Conservation (phyloP, 2,329 filamentous ascomycete species). For the Penicillium sp. region DNA sequence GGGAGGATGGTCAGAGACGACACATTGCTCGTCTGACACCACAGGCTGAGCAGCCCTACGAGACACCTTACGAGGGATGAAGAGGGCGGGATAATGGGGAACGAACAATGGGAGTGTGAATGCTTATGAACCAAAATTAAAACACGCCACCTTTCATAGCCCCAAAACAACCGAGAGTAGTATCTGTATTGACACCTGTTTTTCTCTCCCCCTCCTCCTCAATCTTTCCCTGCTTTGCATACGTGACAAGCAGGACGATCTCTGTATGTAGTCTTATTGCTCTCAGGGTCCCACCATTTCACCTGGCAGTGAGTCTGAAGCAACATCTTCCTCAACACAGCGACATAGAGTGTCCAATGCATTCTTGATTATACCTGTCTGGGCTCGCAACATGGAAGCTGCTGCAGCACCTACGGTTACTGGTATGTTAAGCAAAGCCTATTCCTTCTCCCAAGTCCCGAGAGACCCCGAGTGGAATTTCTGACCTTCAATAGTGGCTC, state of each 20-base stretch:
- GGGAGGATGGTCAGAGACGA: constrained; percentile 73
- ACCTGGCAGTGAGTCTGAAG: neutral
- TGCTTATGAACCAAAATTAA: neutral
- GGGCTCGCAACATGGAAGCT: too few relatives aligned
- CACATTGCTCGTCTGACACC: constrained; percentile 81
- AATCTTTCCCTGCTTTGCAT: neutral
- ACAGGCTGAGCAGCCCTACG: constrained; percentile 73
- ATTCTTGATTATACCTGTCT: neutral
- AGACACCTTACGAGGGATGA: constrained; percentile 59
- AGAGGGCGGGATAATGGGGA: neutral
- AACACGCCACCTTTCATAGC: neutral
- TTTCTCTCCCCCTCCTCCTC: neutral
- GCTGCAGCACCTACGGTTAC: too few relatives aligned
- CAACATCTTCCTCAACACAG: neutral
- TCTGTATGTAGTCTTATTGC: neutral
- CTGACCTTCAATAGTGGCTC: too few relatives aligned
- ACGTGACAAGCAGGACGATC: neutral
- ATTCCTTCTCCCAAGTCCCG: too few relatives aligned
- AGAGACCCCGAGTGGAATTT: too few relatives aligned
- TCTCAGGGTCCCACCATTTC: neutral
- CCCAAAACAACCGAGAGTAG: neutral
- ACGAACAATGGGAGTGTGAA: neutral
- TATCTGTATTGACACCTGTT: neutral
- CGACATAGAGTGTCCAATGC: neutral
- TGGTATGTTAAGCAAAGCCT: too few relatives aligned